A percentile compares a stretch with the other conserved stretches of the same genome.
These are phyloP conservation scores for Colletotrichum sp. DNA, from an alignment of 2,329 filamentous ascomycete genomes.

Conservation along the genomic window DNA sequence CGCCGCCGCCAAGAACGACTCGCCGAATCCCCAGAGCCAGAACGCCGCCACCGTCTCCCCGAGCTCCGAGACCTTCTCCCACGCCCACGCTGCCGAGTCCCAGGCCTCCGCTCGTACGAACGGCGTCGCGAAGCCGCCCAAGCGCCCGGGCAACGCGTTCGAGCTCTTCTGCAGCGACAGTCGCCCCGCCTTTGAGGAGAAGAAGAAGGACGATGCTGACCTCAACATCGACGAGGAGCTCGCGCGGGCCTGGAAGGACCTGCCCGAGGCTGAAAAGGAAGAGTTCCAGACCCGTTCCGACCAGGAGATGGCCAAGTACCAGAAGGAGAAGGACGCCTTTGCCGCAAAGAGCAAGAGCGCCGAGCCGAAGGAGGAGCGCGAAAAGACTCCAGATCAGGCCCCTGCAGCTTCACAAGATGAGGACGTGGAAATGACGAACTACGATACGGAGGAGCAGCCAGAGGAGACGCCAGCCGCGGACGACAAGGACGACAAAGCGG, in stretches of 20 bases:
- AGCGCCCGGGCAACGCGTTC: constrained; percentile 54
- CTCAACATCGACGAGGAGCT: constrained; percentile 60
- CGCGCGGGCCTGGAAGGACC: constrained; percentile 58
- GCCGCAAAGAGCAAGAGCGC: constrained; percentile 27
- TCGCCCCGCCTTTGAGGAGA: constrained; percentile 47
- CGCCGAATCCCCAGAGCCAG: constrained; percentile 50
- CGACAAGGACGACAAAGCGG: constrained; percentile 17
- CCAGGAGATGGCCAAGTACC: constrained; percentile 42
- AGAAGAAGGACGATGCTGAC: constrained; percentile 44
- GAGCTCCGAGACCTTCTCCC: constrained; percentile 58
- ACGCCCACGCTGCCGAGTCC: constrained; percentile 42
- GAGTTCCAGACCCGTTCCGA: constrained; percentile 51
- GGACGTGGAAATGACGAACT: constrained; percentile 54
- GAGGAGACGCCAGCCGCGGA: constrained; percentile 18
- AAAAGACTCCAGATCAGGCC: constrained; percentile 20
- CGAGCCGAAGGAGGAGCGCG: constrained; percentile 24
- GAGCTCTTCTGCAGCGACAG: constrained; percentile 60
- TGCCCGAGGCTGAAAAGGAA: constrained; percentile 54
- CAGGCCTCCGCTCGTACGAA: constrained; percentile 39
- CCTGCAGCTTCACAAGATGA: constrained; percentile 44
- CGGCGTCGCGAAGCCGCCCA: constrained; percentile 44
- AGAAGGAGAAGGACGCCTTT: constrained; percentile 43
- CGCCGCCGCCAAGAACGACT: constrained; percentile 39
- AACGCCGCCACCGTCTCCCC: constrained; percentile 52
- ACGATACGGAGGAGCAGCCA: constrained; percentile 46